Conservation (phyloP, 192 early-diverging fungal genomes). For the Coemansia sp. region DNA sequence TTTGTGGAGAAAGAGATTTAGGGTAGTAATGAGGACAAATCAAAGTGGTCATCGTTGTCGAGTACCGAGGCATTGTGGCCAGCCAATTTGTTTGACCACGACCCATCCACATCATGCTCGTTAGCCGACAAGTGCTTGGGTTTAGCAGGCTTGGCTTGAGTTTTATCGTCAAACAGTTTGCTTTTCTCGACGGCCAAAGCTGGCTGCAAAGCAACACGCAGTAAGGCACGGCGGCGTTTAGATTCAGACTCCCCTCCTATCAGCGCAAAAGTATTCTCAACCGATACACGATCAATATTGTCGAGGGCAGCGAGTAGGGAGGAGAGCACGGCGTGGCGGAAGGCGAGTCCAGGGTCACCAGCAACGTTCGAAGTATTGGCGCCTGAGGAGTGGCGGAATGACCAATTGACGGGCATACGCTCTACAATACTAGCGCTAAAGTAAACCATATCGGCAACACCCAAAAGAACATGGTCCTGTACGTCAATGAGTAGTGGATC, state of each 20-base stretch:
- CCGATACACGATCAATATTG: neutral
- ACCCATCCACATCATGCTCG: neutral
- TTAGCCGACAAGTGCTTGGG: neutral
- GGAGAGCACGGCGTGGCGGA: conserved; percentile 18
- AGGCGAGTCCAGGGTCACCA: conserved; percentile 26
- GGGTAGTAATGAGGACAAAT: conserved; percentile 26
- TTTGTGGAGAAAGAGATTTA: conserved; percentile 13
- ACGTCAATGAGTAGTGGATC: conserved; percentile 25
- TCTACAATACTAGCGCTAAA: conserved; percentile 15
- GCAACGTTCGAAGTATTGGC: conserved; percentile 1
- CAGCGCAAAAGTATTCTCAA: conserved; percentile 12
- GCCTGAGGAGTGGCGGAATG: conserved; percentile 29
- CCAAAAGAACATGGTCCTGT: conserved; percentile 20
- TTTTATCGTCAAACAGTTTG: conserved; percentile 25
- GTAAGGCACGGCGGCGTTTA: conserved; percentile 28
- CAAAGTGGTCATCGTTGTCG: conserved; percentile 36
- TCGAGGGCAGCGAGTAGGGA: conserved; percentile 10
- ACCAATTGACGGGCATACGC: conserved; percentile 35
- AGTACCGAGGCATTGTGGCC: conserved; percentile 17
- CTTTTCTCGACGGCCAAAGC: conserved; percentile 44
- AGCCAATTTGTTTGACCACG: conserved; percentile 26
- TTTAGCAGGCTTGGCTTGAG: neutral
- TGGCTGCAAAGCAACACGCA: conserved; percentile 33
- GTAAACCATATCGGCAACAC: conserved; percentile 26
- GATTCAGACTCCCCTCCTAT: neutral